Percentiles rank a stretch among this genome's conserved stretches.
Evolutionary conservation across 2,329 filamentous ascomycete genomes (phyloP).

Genomic region (Scytalidium sp.): DNA sequence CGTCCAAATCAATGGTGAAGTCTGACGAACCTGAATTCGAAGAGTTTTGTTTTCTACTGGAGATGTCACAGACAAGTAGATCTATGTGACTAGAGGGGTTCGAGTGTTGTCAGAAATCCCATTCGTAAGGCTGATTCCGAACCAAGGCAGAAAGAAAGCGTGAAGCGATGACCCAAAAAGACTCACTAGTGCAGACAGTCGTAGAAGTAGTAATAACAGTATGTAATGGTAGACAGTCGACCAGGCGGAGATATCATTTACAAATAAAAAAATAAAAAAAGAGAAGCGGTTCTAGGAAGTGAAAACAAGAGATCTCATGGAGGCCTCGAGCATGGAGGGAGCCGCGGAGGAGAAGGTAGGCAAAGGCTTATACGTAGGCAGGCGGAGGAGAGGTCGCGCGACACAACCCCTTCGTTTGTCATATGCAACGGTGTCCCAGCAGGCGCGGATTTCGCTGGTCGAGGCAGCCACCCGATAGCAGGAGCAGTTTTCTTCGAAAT

Average conservation of each 20-base stretch:
- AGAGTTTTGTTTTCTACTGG: slow-evolving; percentile 18
- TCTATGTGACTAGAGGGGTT: slow-evolving; percentile 29
- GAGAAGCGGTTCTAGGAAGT: slow-evolving; percentile 12
- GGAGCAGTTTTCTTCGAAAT: slow-evolving; percentile 5
- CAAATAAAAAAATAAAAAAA: slow-evolving; percentile 14
- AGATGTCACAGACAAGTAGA: slow-evolving; percentile 28
- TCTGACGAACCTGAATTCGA: slow-evolving; percentile 11
- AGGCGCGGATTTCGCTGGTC: slow-evolving; percentile 17
- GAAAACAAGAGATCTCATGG: slow-evolving; percentile 18
- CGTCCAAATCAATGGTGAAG: slow-evolving; percentile 12
- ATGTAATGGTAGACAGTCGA: slow-evolving; percentile 26
- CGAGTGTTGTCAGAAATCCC: slow-evolving; percentile 15
- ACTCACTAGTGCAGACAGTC: slow-evolving; percentile 24
- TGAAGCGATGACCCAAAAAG: slow-evolving; percentile 19
- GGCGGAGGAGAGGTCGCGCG: slow-evolving; percentile 27
- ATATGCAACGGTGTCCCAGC: slow-evolving; percentile 27
- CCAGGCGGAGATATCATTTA: slow-evolving; percentile 28
- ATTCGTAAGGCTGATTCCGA: slow-evolving; percentile 29
- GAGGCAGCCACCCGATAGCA: slow-evolving; percentile 27
- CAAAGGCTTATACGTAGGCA: slow-evolving; percentile 17
- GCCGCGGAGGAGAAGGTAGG: slow-evolving; percentile 18
- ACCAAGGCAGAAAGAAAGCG: slow-evolving; percentile 16
- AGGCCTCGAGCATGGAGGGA: slow-evolving; percentile 27
- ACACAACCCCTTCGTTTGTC: slow-evolving; percentile 32
- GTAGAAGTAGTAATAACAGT: no score